Evolutionary conservation across 2,329 filamentous ascomycete species (phyloP), one percentile per base, ranked within the genome.

Genomic region (Ophidiomyces ophidiicola): DNA sequence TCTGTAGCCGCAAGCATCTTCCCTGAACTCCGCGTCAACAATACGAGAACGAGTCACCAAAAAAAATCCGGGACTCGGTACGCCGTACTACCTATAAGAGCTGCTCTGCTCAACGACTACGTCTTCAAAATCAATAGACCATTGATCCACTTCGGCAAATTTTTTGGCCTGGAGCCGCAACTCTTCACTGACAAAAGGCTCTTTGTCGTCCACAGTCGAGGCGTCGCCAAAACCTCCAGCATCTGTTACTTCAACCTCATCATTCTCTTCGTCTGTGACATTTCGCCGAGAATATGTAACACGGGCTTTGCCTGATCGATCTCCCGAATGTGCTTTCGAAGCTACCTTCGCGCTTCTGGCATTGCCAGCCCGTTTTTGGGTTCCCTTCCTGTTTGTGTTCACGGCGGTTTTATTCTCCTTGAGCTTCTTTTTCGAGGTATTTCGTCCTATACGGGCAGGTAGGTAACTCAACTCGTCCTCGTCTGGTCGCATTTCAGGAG

Each of bases 81-180:
- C 14, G 33, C 29, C 15, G 10, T 17, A 25, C 44, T 43, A 52
- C 28, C 46, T 41, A 15, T 34, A 45, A 17, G 46, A 39, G 42
- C 50, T 54, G 37, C 44, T 47, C 38, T 54, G 47, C 23, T 46
- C 50, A 11, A 39, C 44, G 33, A 50, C 48, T 2, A 63, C 56
- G 38, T 64, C 61, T 44, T 64, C 61, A 51, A 62, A 64, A 19
- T 63, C 61, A 54, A 64, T 61, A 41, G 60, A 34, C 61, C 61
- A 64, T 44, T 55, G 46, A 44, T 64, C 61, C 30, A 64, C 50
- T 43, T 63, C 61, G 0, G 56, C 57, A 48, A 64, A 64, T 29
- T 62, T 63, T 44, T 49, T 49, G 19, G 54, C 53, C 35, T 59
- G 57, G 11, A 47, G 42, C 15, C 52, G 50, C 23, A 64, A 47